Evolutionary conservation across 1,284 basidiomycete species (phyloP), one percentile per base, ranked within the genome.

Genomic region (Tetrapyrgos nigripes): DNA sequence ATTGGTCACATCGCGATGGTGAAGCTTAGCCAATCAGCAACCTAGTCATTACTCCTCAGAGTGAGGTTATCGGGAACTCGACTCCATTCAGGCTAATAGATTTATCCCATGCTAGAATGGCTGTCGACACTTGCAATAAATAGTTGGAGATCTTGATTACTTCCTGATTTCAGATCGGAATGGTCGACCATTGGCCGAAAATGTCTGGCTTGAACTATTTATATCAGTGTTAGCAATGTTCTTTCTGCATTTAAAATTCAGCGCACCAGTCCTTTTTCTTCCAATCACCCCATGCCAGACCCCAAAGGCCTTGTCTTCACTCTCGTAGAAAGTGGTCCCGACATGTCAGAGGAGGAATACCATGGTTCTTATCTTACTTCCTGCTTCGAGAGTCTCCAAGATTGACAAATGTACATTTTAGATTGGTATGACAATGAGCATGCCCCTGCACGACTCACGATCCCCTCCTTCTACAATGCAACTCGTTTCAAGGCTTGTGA

Each of bases 391-490:
- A 48, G n/a, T 48, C 46, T 48, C 46, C 10, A 48, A 48, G 13
- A 48, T 26, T 48, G 46, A 48, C 46, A 48, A 26, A 45, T 48
- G 19, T 26, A 26, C 46, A 49, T 21, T 24, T 23, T 33, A 56
- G 54, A 56, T 43, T 56, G 54, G 54, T 56, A 56, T 37, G 54
- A 56, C 31, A 56, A 56, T 28, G 54, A 56, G 33, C 54, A 56
- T 21, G 46, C 54, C 21, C 54, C 54, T 23, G 54, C 54, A 31
- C 46, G 54, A n/a, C 29, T 56, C 28, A 56, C 54, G 24, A 46
- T 56, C 31, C 54, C 54, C 31, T 46, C 45, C 1, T 56, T 56
- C 54, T 56, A 35, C 47, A 56, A 33, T 21, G 54, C 54, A 46
- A 40, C 33, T 37, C 54, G 54, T 37, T 56, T 33, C 54, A 56